These are phyloP conservation scores for Xylaria acuta DNA, from an alignment of 495 filamentous ascomycete species.

Conservation along the genomic window DNA sequence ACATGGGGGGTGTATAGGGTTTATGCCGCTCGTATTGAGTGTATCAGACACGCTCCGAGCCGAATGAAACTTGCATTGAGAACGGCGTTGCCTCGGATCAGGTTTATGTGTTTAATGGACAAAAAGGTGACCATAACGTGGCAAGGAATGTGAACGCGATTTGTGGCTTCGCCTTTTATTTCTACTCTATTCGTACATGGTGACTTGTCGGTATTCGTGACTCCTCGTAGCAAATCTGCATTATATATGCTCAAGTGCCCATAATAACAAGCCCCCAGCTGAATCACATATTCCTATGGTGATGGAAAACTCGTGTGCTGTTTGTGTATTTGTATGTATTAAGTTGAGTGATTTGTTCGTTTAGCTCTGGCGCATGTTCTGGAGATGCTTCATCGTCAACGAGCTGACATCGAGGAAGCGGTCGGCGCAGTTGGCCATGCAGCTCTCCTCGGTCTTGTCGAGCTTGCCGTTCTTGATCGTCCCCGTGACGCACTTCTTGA, in stretches of 20 bases:
- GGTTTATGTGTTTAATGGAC: constrained; percentile 41
- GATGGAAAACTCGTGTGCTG: not conserved
- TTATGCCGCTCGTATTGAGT: constrained; percentile 30
- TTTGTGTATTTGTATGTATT: not conserved
- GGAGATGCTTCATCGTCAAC: constrained; percentile 79
- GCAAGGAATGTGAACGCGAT: constrained; percentile 27
- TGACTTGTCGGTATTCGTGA: not conserved
- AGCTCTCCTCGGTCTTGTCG: constrained; percentile 76
- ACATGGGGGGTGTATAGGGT: constrained; percentile 29
- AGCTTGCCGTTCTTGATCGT: constrained; percentile 69
- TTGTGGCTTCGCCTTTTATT: constrained; percentile 14
- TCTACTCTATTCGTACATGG: constrained; percentile 16
- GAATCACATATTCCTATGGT: not conserved
- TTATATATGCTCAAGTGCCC: not conserved
- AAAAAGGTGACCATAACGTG: constrained; percentile 35
- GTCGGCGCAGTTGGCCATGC: constrained; percentile 89
- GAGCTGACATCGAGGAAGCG: constrained; percentile 90
- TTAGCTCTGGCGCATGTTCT: constrained; percentile 47
- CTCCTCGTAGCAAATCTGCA: not conserved
- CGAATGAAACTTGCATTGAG: constrained; percentile 42
- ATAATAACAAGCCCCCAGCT: not conserved
- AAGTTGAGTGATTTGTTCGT: not conserved
- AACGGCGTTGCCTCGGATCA: constrained; percentile 43
- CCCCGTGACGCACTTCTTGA: constrained; percentile 82
- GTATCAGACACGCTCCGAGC: constrained; percentile 27